These are phyloP conservation scores for Fomitopsis schrenkii DNA, from an alignment of 1,284 basidiomycete species.

Conservation along the genomic window DNA sequence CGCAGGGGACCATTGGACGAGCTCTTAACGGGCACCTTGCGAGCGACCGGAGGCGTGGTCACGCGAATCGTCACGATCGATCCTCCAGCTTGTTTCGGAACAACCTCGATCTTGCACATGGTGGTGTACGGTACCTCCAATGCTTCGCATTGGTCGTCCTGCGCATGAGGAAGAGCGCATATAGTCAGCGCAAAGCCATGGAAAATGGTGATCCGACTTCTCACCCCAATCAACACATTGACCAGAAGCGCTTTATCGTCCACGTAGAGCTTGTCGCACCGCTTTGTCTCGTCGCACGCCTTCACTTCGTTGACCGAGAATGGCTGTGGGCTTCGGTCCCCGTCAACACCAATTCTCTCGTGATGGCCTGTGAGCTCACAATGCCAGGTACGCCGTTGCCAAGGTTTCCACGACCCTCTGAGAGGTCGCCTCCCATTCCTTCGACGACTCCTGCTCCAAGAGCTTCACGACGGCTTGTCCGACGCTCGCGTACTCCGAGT, in stretches of 20 bases:
- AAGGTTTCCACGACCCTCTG: constrained; percentile 44
- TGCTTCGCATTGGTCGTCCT: constrained; percentile 41
- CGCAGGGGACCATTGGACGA: not conserved
- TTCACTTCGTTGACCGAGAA: constrained; percentile 42
- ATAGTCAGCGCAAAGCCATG: constrained; percentile 7
- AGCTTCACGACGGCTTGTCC: constrained; percentile 36
- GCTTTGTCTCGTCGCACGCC: constrained; percentile 34
- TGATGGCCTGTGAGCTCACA: constrained; percentile 28
- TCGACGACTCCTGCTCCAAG: constrained; percentile 36
- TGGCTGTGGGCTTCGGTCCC: constrained; percentile 49
- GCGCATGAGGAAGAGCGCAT: constrained; percentile 1
- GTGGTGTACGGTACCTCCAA: constrained; percentile 40
- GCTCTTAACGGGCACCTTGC: not conserved
- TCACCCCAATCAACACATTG: constrained; percentile 44
- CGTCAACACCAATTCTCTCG: constrained; percentile 1
- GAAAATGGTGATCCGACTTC: not conserved
- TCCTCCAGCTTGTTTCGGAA: constrained; percentile 17
- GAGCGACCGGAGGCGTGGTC: not conserved
- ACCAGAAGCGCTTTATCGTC: constrained; percentile 48
- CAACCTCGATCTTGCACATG: constrained; percentile 35
- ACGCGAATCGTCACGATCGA: not conserved
- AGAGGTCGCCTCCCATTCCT: constrained; percentile 52
- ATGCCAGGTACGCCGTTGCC: constrained; percentile 41
- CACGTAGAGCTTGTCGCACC: constrained; percentile 43
- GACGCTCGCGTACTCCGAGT: constrained; percentile 14